A percentile compares a stretch with the other conserved stretches of the same genome.
Conservation (phyloP, 2,329 filamentous ascomycete species). For the Zymoseptoria brevis region DNA sequence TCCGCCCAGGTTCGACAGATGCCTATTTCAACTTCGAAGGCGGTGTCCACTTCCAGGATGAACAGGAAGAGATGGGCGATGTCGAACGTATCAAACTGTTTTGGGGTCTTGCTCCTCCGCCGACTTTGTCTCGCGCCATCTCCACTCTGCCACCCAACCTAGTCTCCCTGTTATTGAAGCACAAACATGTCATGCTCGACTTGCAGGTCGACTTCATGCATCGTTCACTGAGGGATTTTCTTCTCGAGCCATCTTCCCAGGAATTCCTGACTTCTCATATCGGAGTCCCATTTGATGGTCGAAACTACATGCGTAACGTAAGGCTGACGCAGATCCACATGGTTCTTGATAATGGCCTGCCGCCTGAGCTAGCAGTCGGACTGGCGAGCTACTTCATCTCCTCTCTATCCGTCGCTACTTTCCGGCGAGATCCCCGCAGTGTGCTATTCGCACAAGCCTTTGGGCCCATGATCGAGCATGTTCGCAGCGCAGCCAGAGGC, state of each 20-base stretch:
- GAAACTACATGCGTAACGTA: conserved; percentile 7
- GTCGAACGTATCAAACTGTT: not conserved
- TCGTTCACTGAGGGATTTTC: conserved; percentile 4
- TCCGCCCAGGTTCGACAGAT: not conserved
- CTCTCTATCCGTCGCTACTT: conserved; percentile 4
- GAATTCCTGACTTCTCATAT: not conserved
- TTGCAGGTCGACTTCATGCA: conserved; percentile 9
- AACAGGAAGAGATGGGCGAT: not conserved
- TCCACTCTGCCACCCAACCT: not conserved
- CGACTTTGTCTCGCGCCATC: not conserved
- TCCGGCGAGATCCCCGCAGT: not conserved
- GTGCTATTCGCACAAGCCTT: not conserved
- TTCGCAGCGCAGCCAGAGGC: not conserved
- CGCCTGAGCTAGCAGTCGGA: not conserved
- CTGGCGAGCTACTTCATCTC: conserved; percentile 6
- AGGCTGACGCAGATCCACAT: conserved; percentile 1
- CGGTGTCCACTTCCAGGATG: not conserved
- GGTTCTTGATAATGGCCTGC: not conserved
- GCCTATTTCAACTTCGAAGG: not conserved
- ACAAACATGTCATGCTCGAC: not conserved
- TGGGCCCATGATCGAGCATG: not conserved
- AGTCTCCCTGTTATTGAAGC: not conserved
- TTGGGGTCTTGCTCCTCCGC: not conserved
- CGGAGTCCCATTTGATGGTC: conserved; percentile 1
- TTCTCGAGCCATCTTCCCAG: conserved; percentile 1